phyloP scores from a whole-genome alignment of 768 basidiomycete genomes.

The Tubosaeta sp. region DNA sequence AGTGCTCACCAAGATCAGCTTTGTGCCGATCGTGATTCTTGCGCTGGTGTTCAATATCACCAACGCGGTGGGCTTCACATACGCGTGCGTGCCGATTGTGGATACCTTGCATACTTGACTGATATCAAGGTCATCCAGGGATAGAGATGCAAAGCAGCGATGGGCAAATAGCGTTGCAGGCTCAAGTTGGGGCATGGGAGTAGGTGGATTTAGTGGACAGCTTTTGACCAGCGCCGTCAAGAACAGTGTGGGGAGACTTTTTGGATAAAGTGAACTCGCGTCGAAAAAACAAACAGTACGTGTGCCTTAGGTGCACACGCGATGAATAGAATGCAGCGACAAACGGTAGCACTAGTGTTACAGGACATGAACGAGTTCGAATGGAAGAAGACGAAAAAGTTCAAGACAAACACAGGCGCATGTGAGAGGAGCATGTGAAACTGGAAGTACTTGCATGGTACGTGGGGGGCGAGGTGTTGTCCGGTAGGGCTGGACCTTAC shows the following conservation, averaged over 20 bases:
- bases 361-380: constrained; percentile 23
- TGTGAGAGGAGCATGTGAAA: constrained; percentile 18
- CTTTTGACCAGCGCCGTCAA: constrained; percentile 79
- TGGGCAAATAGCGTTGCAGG: constrained; percentile 79
- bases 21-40: constrained; percentile 89
- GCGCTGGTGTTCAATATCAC: constrained; percentile 96
- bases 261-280: constrained; percentile 39
- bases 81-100: constrained; percentile 56
- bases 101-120: constrained; percentile 5
- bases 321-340: constrained; percentile 6
- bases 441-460: constrained; percentile 17
- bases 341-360: constrained; percentile 27
- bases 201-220: constrained; percentile 83
- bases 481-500: constrained; percentile 16
- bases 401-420: constrained; percentile 26
- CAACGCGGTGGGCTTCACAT: constrained; percentile 96
- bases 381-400: constrained; percentile 12
- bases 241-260: constrained; percentile 74
- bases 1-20: constrained; percentile 44
- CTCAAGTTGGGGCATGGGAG: constrained; percentile 65
- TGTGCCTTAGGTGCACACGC: constrained; percentile 5
- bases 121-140: constrained; percentile 39
- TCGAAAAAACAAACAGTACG: constrained; percentile 12
- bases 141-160: constrained; percentile 88
- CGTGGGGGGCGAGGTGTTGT: constrained; percentile 8